A percentile compares a stretch with the other conserved stretches of the same genome.
These are phyloP conservation scores for Huntiella savannae DNA, from an alignment of 2,329 filamentous ascomycete species.

Conservation along the genomic window DNA sequence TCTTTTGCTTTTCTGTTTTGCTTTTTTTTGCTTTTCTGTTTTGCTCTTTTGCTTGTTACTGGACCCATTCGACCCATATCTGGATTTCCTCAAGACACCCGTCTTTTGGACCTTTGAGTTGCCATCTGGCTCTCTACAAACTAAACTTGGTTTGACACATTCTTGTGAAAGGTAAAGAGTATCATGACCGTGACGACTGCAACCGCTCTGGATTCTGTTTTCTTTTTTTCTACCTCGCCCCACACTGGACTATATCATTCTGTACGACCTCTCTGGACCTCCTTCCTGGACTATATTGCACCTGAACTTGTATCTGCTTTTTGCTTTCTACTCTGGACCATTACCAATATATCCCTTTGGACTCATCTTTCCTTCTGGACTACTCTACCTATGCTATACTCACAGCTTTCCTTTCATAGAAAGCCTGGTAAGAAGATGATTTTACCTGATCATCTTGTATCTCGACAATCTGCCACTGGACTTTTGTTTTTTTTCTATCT, in stretches of 20 bases:
- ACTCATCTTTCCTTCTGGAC: conserved; percentile 2
- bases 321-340: conserved; percentile 5
- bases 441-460: conserved; percentile 5
- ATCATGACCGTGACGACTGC: background rate
- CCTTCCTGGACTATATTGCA: background rate
- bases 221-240: background rate
- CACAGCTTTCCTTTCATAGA: background rate
- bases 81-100: conserved; percentile 1
- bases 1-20: conserved; percentile 5
- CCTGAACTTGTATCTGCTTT: background rate
- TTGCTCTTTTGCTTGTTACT: conserved; percentile 17
- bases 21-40: conserved; percentile 15
- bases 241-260: background rate
- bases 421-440: conserved; percentile 3
- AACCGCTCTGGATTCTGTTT: background rate
- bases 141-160: conserved; percentile 3
- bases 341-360: conserved; percentile 3
- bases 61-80: conserved; percentile 3
- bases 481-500: background rate
- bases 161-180: background rate
- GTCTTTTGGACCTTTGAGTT: background rate
- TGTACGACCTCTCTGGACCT: conserved; percentile 2
- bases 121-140: background rate
- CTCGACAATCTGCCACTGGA: conserved; percentile 1
- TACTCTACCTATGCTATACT: background rate